These are phyloP conservation scores for Saccharomyces hybrid DNA, from an alignment of 1,139 yeast genomes.

Conservation along the genomic window DNA sequence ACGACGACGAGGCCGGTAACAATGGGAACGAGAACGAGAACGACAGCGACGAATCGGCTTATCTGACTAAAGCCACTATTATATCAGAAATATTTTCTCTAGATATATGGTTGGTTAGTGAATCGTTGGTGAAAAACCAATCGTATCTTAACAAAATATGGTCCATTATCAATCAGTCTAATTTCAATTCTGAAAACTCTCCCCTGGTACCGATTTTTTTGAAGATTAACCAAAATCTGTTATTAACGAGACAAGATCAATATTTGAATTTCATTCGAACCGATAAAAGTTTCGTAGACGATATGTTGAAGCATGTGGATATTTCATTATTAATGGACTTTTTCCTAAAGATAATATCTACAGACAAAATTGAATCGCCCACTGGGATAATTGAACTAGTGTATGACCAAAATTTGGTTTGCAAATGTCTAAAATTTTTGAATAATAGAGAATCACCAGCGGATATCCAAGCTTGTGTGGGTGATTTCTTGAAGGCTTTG, in stretches of 20 bases:
- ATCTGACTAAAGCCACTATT: slow-evolving; percentile 24
- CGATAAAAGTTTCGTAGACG: slow-evolving; percentile 44
- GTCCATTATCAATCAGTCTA: slow-evolving; percentile 61
- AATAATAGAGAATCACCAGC: slow-evolving; percentile 40
- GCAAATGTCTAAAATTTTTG: slow-evolving; percentile 44
- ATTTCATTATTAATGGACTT: slow-evolving; percentile 69
- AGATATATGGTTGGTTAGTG: slow-evolving; percentile 94
- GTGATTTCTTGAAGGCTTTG: slow-evolving; percentile 88
- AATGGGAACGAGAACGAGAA: slow-evolving; percentile 10
- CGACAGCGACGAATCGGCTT: slow-evolving; percentile 7
- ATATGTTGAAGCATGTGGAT: slow-evolving; percentile 46
- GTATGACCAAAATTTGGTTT: slow-evolving; percentile 43
- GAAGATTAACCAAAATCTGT: slow-evolving; percentile 84
- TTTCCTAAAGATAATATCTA: slow-evolving; percentile 50
- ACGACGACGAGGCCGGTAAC: slow-evolving; percentile 7
- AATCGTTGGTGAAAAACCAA: slow-evolving; percentile 75
- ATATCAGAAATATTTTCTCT: slow-evolving; percentile 77
- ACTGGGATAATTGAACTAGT: slow-evolving; percentile 54
- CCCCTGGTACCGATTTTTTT: slow-evolving; percentile 62
- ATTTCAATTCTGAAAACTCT: slow-evolving; percentile 49
- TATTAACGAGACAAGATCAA: slow-evolving; percentile 65
- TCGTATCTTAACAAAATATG: slow-evolving; percentile 63
- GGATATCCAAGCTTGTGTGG: slow-evolving; percentile 83
- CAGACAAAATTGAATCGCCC: slow-evolving; percentile 57
- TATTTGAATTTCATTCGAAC: slow-evolving; percentile 47